These are phyloP conservation scores for Talaromyces sp. DNA, from an alignment of 2,329 filamentous ascomycete genomes.

Conservation along the genomic window DNA sequence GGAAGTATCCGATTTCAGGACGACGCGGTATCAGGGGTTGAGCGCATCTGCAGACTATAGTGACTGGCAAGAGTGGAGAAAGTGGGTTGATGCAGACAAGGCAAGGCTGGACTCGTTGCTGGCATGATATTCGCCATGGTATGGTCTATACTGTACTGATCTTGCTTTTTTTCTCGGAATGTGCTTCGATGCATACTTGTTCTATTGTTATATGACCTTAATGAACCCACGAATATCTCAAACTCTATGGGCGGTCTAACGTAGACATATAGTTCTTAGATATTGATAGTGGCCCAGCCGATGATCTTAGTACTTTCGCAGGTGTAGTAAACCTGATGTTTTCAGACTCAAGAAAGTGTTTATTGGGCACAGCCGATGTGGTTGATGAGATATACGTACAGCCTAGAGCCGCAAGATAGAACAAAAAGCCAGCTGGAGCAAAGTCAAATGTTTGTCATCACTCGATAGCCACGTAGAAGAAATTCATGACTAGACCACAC, in stretches of 20 bases:
- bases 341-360: neutral
- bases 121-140: conserved; percentile 4
- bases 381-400: neutral
- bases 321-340: neutral
- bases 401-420: neutral
- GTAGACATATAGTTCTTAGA: neutral
- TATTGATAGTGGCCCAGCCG: neutral
- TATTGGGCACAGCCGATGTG: neutral
- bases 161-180: neutral
- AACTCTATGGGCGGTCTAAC: neutral
- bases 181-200: neutral
- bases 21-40: conserved; percentile 82
- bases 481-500: neutral
- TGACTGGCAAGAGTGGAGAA: conserved; percentile 76
- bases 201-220: conserved; percentile 1
- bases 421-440: neutral
- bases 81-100: conserved; percentile 54
- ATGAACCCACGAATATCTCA: neutral
- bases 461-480: neutral
- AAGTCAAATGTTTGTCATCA: neutral
- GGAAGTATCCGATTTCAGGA: conserved; percentile 67
- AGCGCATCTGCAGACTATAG: conserved; percentile 66
- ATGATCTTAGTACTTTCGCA: neutral
- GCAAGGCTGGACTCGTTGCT: conserved; percentile 8
- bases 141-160: neutral